Base-by-base conservation (phyloP, 176 grass and related monocot genomes). In the Sorghum bicolor region DNA sequence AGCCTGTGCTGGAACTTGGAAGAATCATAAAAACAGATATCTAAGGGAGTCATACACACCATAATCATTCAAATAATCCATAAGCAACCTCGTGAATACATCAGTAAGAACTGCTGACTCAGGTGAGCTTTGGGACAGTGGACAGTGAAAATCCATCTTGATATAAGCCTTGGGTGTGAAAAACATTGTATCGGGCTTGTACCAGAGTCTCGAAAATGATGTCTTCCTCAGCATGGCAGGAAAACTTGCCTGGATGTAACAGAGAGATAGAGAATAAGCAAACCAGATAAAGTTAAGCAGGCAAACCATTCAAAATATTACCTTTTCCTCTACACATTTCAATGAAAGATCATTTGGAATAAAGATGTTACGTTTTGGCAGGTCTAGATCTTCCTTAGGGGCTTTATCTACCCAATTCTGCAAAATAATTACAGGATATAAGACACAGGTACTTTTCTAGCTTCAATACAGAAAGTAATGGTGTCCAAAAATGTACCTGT, bases 11-110 rank as follows among this genome's bases (percentile, higher is more conserved):
- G 50, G 50, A 53, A 53, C 19, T 24, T 39, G 41, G 53, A 83
- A 78, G 34, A 66, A 73, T 19, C 0, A 79, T 34, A 40, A 84
- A 40, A 74, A 34, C 6, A 80, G 45, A 52, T 40, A 60, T 64
- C 12, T 63, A 39, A 64, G 53, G 55, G 37, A 74, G 17, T 64
- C 45, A 17, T 29, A 47, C 92, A 78, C 86, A 98, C 96, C 96
- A 78, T 92, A 95, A 70, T 93, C 92, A 90, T 98, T 98, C 82
- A 98, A 88, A 95, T 98, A 95, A 87, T 98, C 96, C 87, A 92
- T 98, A 34, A 98, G 75, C 77, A 98, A 88, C 72, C 87, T 93
- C 74, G 91, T 98, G 83, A 93, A 95, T 63, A 95, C 25, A 80
- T 83, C 66, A 83, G 93, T 95, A 73, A 95, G 96, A 74, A 95